Evolutionary conservation across 176 grass and related monocot species (phyloP).

Genomic region (Puccinellia tenuiflora): DNA sequence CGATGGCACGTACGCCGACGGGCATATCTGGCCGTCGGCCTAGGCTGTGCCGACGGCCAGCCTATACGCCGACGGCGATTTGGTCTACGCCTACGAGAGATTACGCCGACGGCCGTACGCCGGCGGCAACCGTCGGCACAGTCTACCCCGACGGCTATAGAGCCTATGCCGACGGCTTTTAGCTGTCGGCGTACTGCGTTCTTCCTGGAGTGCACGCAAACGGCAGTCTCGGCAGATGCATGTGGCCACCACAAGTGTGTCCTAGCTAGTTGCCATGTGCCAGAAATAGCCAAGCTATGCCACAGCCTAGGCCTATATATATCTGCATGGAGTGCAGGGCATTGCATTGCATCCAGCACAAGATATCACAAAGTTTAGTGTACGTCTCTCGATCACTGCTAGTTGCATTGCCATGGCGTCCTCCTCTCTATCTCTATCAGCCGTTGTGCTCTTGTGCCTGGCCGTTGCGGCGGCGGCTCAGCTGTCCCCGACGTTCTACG

Average conservation of each 20-base stretch:
- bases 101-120: no score
- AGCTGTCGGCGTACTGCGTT: no score
- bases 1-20: no score
- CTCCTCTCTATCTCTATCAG: neutral
- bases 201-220: no score
- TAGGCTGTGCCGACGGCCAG: no score
- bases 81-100: no score
- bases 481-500: conserved; percentile 80
- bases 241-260: neutral
- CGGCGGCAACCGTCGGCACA: no score
- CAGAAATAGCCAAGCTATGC: neutral
- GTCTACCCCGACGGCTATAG: no score
- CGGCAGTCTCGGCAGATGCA: neutral
- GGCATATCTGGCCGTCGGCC: no score
- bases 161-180: no score
- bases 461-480: conserved; percentile 39
- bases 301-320: neutral
- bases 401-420: conserved; percentile 32
- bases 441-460: conserved; percentile 21
- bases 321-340: conserved; percentile 29
- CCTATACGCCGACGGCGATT: no score
- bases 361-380: neutral
- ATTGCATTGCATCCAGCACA: conserved; percentile 6
- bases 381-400: neutral
- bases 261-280: neutral